These are phyloP conservation scores for Ophiocordyceps robertsii DNA, from an alignment of 2,329 filamentous ascomycete species.

Conservation along the genomic window DNA sequence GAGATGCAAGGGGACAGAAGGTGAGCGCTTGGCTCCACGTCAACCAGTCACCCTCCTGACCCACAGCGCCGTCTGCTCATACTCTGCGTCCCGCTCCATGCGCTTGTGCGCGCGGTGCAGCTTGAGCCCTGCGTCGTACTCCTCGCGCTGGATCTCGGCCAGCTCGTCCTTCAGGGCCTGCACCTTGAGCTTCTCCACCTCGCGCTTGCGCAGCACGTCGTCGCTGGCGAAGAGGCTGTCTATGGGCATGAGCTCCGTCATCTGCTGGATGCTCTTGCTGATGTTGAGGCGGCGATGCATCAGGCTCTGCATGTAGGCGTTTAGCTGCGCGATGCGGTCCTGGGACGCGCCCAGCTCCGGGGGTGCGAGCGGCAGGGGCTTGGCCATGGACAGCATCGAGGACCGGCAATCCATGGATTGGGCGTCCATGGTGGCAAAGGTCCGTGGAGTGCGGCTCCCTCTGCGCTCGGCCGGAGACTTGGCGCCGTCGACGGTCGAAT, in stretches of 20 bases:
- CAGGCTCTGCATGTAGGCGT: constrained; percentile 51
- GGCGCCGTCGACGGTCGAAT: neutral
- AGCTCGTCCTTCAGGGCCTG: constrained; percentile 52
- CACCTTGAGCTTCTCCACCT: constrained; percentile 50
- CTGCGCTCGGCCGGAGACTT: neutral
- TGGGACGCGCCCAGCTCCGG: constrained; percentile 41
- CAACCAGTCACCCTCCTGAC: constrained; percentile 61
- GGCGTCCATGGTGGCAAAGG: constrained; percentile 1
- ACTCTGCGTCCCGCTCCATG: constrained; percentile 51
- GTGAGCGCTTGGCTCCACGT: constrained; percentile 7
- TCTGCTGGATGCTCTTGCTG: constrained; percentile 57
- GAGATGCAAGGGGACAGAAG: neutral
- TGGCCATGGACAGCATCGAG: constrained; percentile 30
- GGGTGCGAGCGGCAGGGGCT: constrained; percentile 48
- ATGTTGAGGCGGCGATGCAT: constrained; percentile 58
- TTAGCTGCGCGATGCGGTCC: constrained; percentile 53
- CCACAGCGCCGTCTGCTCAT: constrained; percentile 60
- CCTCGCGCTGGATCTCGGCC: constrained; percentile 59
- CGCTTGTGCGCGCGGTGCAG: constrained; percentile 64
- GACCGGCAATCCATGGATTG: constrained; percentile 8
- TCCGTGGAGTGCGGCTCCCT: neutral
- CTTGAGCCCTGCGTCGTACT: constrained; percentile 66
- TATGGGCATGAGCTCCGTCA: constrained; percentile 64
- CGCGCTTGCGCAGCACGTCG: constrained; percentile 43
- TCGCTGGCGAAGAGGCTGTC: constrained; percentile 55